A percentile compares a stretch with the other conserved stretches of the same genome.
phyloP scores from a whole-genome alignment of 345 rosid genomes.

The Mallotus nudiflorus region DNA sequence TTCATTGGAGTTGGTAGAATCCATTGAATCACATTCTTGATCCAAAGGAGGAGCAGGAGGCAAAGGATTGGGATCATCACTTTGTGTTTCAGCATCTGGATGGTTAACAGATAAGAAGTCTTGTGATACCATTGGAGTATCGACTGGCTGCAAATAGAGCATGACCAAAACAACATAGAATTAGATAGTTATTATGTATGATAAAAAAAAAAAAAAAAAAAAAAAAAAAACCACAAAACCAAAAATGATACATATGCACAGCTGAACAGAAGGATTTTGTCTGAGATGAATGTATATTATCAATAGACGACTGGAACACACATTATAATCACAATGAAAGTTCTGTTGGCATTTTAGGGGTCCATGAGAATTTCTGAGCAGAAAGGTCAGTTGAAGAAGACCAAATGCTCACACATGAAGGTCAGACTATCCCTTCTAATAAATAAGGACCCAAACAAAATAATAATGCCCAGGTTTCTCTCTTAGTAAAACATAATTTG shows the following conservation, averaged over 20 bases:
- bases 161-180: not conserved
- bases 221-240: not conserved
- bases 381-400: not conserved
- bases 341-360: too few relatives aligned
- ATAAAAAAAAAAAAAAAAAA: not conserved
- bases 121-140: slow-evolving; percentile 53
- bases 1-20: slow-evolving; percentile 76
- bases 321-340: not conserved
- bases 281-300: too few relatives aligned
- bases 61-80: slow-evolving; percentile 39
- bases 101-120: slow-evolving; percentile 50
- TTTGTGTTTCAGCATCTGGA: slow-evolving; percentile 44
- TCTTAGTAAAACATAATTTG: not conserved
- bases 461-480: not conserved
- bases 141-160: slow-evolving; percentile 50
- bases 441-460: not conserved
- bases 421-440: not conserved
- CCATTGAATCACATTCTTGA: slow-evolving; percentile 95
- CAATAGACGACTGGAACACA: not conserved
- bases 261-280: too few relatives aligned
- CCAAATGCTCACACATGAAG: not conserved
- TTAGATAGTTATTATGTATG: not conserved
- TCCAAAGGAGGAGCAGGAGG: slow-evolving; percentile 61
- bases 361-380: not conserved
- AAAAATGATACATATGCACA: not conserved